Evolutionary conservation across 2,329 filamentous ascomycete genomes (phyloP).

Genomic region (Fusarium brevicatenulatum): DNA sequence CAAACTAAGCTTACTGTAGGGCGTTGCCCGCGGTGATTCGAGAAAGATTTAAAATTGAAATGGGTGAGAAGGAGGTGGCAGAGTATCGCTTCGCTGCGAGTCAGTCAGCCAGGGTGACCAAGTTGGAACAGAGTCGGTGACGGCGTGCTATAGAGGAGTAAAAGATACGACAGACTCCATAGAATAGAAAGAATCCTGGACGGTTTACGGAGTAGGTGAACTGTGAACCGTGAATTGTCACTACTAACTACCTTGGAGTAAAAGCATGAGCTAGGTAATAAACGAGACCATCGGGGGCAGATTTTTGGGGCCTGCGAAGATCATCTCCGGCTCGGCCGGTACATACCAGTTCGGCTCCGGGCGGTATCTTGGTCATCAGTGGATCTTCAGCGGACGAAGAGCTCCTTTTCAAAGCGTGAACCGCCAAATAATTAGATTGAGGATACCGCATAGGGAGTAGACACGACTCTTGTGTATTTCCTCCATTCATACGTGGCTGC

Average conservation of each 20-base stretch:
- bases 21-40: background rate
- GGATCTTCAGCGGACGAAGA: slow-evolving; percentile 14
- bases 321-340: slow-evolving; percentile 25
- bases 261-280: slow-evolving; percentile 8
- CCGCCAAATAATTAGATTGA: background rate
- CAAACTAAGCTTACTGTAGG: slow-evolving; percentile 8
- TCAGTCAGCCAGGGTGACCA: slow-evolving; percentile 15
- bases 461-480: background rate
- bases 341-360: slow-evolving; percentile 11
- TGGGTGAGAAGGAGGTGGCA: slow-evolving; percentile 16
- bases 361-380: background rate
- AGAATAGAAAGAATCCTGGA: background rate
- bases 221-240: slow-evolving; percentile 20
- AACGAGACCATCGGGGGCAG: slow-evolving; percentile 7
- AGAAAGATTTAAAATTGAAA: slow-evolving; percentile 18
- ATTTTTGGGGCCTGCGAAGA: background rate
- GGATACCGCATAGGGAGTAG: background rate
- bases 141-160: background rate
- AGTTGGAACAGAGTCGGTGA: slow-evolving; percentile 1
- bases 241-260: background rate
- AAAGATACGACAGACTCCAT: background rate
- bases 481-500: background rate
- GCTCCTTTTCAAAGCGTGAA: background rate
- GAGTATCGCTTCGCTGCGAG: slow-evolving; percentile 7
- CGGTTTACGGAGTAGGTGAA: background rate